Base-by-base conservation (phyloP, 331 rosid genomes). In the Prunus yedoensis region DNA sequence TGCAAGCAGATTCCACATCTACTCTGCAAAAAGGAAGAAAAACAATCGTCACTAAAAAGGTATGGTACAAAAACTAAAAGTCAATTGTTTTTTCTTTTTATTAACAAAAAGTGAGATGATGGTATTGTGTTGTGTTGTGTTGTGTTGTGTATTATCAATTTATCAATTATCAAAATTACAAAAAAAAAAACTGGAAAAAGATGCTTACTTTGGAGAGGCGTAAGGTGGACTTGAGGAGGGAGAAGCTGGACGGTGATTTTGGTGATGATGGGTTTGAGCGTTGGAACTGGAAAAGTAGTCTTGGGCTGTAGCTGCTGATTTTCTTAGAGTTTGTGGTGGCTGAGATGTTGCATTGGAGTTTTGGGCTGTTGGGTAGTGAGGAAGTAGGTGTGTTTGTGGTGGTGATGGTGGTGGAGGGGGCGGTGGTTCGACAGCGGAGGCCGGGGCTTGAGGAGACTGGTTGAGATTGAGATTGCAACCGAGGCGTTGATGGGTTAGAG, bases 1-100 rank as follows among this genome's bases (percentile, higher is more conserved):
- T 87, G 94, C 63, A 82, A 73, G 81, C 99, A 95, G 77, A 90
- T 88, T 84, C 97, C 97, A 71, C 99, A 95, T 73, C 96, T 84
- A 87, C 78, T 92, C 99, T 95, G 93, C 73, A 21, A 35, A n/a
- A 4, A 46, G n/a, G 2, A 15, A 4, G 47, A 57, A 15, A 2
- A 16, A 32, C n/a, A 10, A 14, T 5, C 51, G 74, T 54, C 32
- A 77, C 56, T 71, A 32, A 25, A 59, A 59, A 79, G 71, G 25
- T 20, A 52, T 17, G n/a, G 43, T 15, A 60, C 47, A 8, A 63
- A 38, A 38, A 38, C n/a, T 15, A 63, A 63, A 63, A 14, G 25
- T 8, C 23, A 62, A 62, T 59, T 5, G 10, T 56, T 59, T 59
- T 12, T 14, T 2, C 9, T 60, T 7, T 27, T 9, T 23, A 30